Evolutionary conservation across 169 alveolate genomes (phyloP).

Genomic region (Perkinsus marinus): DNA sequence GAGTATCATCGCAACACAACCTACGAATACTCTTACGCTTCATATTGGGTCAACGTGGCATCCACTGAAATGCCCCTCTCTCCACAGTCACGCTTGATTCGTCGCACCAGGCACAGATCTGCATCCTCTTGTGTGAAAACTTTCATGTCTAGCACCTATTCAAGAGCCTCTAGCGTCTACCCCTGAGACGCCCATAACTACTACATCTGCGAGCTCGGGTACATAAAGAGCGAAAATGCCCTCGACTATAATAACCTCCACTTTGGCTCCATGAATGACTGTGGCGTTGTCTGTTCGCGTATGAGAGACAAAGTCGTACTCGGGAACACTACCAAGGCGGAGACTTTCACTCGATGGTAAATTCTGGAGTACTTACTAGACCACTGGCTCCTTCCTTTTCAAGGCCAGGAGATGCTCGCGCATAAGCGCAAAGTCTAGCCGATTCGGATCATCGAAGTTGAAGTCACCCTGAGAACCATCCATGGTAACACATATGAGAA

Average conservation of each 20-base stretch:
- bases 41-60: background rate
- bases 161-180: background rate
- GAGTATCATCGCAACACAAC: too few species aligned
- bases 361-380: too few species aligned
- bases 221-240: conserved; percentile 60
- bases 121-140: conserved; percentile 60
- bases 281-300: background rate
- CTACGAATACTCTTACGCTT: background rate
- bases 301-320: background rate
- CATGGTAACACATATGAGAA: too few species aligned
- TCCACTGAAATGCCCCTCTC: background rate
- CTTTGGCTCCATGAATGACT: background rate
- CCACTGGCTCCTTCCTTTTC: background rate
- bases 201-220: conserved; percentile 42
- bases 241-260: conserved; percentile 46
- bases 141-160: conserved; percentile 36
- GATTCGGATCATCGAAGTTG: conserved; percentile 65
- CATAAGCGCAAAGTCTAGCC: conserved; percentile 51
- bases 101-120: conserved; percentile 58
- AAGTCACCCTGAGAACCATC: conserved; percentile 24
- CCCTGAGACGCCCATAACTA: background rate
- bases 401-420: conserved; percentile 21
- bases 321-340: background rate
- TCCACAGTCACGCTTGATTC: conserved; percentile 32
- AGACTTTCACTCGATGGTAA: too few species aligned